Percentiles rank a stretch among this genome's conserved stretches.
Conservation (phyloP, 176 grass and related monocot genomes). For the Typha latifolia region DNA sequence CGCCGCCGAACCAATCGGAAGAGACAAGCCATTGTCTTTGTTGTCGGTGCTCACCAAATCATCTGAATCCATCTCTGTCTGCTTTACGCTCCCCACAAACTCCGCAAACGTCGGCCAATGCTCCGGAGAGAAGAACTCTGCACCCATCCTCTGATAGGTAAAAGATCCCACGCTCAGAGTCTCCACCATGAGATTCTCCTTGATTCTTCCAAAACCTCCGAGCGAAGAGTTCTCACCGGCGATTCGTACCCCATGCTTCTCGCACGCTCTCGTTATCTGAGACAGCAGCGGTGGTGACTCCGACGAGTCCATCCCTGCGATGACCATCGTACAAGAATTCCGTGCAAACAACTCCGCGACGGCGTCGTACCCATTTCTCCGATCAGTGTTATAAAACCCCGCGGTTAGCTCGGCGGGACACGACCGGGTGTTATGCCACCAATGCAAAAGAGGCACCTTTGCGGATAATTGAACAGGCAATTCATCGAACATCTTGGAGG, state of each 20-base stretch:
- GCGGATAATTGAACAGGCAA: slow-evolving; percentile 50
- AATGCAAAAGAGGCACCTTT: slow-evolving; percentile 66
- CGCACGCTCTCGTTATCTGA: slow-evolving; percentile 56
- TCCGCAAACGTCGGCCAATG: slow-evolving; percentile 73
- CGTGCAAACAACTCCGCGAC: slow-evolving; percentile 58
- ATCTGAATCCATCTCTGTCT: slow-evolving; percentile 45
- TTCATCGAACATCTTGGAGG: slow-evolving; percentile 35
- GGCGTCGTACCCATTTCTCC: slow-evolving; percentile 55
- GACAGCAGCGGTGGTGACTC: slow-evolving; percentile 42
- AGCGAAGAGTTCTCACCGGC: slow-evolving; percentile 70
- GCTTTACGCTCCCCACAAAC: slow-evolving; percentile 48
- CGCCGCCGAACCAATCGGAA: not conserved
- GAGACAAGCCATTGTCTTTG: slow-evolving; percentile 3
- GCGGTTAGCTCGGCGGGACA: slow-evolving; percentile 58
- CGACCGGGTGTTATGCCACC: slow-evolving; percentile 55
- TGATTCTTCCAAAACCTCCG: slow-evolving; percentile 19
- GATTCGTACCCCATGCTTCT: slow-evolving; percentile 36
- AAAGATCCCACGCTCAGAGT: slow-evolving; percentile 22
- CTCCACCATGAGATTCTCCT: slow-evolving; percentile 3
- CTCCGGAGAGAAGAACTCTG: slow-evolving; percentile 76
- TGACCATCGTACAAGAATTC: slow-evolving; percentile 47
- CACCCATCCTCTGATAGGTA: slow-evolving; percentile 65
- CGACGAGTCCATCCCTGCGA: slow-evolving; percentile 60
- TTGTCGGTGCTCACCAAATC: slow-evolving; percentile 25
- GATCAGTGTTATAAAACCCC: slow-evolving; percentile 52